These are phyloP conservation scores for Amphirosellinia nigrospora DNA, from an alignment of 495 filamentous ascomycete species.

Conservation along the genomic window DNA sequence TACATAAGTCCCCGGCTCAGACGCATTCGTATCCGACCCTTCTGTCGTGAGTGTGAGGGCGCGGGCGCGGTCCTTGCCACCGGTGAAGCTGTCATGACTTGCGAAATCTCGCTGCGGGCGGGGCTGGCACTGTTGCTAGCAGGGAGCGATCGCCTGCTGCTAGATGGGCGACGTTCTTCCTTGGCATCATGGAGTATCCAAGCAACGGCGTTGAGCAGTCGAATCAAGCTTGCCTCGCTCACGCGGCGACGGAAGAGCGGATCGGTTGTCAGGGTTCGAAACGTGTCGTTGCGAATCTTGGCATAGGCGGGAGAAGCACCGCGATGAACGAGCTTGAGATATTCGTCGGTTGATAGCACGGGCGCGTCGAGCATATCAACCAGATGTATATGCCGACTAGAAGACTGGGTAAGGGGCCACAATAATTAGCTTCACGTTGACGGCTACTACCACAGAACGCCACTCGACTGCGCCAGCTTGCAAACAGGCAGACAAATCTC, in stretches of 20 bases:
- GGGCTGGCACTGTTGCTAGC: constrained; percentile 41
- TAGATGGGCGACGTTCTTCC: constrained; percentile 49
- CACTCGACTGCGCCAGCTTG: neutral
- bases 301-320: constrained; percentile 92
- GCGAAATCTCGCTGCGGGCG: constrained; percentile 42
- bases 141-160: constrained; percentile 44
- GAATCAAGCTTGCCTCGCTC: constrained; percentile 92
- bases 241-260: constrained; percentile 94
- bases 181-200: constrained; percentile 88
- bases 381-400: constrained; percentile 94
- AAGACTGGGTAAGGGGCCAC: constrained; percentile 65
- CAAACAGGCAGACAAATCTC: constrained; percentile 31
- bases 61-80: constrained; percentile 57
- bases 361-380: constrained; percentile 85
- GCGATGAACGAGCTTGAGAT: constrained; percentile 88
- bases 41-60: constrained; percentile 64
- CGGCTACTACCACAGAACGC: neutral
- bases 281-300: constrained; percentile 98
- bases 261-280: constrained; percentile 93
- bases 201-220: constrained; percentile 93
- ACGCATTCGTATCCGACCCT: constrained; percentile 58
- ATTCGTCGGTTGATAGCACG: constrained; percentile 81
- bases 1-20: constrained; percentile 83
- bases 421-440: constrained; percentile 16
- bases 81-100: constrained; percentile 49